Evolutionary conservation across 176 grass and related monocot genomes (phyloP), one percentile per base, ranked within the genome.

Genomic region (Phragmites australis): DNA sequence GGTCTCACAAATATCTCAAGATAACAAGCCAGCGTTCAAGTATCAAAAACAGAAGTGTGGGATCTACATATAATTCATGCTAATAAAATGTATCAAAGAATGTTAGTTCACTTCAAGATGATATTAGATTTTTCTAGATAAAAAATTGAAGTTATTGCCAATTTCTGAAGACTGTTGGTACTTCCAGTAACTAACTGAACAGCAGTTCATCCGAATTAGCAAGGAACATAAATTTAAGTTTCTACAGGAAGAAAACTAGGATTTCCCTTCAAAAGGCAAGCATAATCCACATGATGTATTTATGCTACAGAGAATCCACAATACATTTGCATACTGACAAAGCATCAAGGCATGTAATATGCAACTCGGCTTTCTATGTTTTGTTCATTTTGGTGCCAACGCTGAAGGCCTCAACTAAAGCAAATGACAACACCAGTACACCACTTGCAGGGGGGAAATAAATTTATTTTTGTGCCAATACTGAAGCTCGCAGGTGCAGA

Each of bases 211-310:
- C n/a, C 52, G 7, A 65, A 52, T 26, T 26, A 74, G 55, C 29
- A 70, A n/a, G 47, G 68, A 79, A 44, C 22, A 29, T 76, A 68
- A 67, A 81, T 81, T 23, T 43, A 5, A 67, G 49, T 74, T 69
- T 61, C 44, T 62, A 59, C 3, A 11, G 12, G 16, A 68, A 46
- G 15, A 48, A 59, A 80, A 65, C 57, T 80, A 86, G 10, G 29
- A 45, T 40, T 39, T 32, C 19, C 11, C 3, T 45, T 23, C 39
- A 44, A 27, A 32, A 65, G 19, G 14, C 12, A 69, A 23, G 73
- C n/a, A 77, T 37, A 77, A 59, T 77, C 37, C n/a, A 57, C 2
- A 17, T 15, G 16, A 60, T 59, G 41, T 56, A 26, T 21, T 44
- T 21, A 27, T 59, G 60, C n/a, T 48, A 49, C 23, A 74, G 2